phyloP scores from a whole-genome alignment of 148 eudicot genomes.

The Cornus florida region DNA sequence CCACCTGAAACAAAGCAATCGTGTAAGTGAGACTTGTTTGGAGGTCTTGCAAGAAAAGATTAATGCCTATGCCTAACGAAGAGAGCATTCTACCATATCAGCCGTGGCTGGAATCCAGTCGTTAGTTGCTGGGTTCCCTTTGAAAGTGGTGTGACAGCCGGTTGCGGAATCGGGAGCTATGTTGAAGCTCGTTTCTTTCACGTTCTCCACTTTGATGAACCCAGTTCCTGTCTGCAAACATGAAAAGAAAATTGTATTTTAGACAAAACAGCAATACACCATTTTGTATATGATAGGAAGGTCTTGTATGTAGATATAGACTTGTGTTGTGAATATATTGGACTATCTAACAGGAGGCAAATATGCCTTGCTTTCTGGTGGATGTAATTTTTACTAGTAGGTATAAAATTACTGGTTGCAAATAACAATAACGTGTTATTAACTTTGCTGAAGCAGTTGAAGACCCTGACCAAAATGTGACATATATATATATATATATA shows the following conservation, averaged over 20 bases:
- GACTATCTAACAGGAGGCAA: too few species aligned
- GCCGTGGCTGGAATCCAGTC: conserved; percentile 78
- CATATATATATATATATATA: too few species aligned
- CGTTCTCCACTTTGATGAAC: conserved; percentile 65
- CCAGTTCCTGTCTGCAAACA: conserved; percentile 81
- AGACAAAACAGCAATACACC: too few species aligned
- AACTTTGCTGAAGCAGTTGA: too few species aligned
- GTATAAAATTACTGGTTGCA: too few species aligned
- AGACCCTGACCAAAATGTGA: background rate
- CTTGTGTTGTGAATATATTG: too few species aligned
- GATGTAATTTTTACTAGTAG: too few species aligned
- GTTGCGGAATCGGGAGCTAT: conserved; percentile 37
- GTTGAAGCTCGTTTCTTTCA: conserved; percentile 30
- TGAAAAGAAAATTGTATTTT: too few species aligned
- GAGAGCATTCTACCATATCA: conserved; percentile 30
- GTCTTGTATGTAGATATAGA: background rate
- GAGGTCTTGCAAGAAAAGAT: background rate
- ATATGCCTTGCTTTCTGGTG: too few species aligned
- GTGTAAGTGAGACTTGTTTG: background rate
- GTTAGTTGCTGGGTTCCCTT: conserved; percentile 92
- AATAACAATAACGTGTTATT: too few species aligned
- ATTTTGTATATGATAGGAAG: background rate
- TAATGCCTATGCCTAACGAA: background rate
- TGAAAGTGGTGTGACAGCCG: conserved; percentile 42
- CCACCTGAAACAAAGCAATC: conserved; percentile 29